A percentile compares a stretch with the other conserved stretches of the same genome.
Conservation (phyloP, 1,284 basidiomycete species). For the Rhodofomes roseus region DNA sequence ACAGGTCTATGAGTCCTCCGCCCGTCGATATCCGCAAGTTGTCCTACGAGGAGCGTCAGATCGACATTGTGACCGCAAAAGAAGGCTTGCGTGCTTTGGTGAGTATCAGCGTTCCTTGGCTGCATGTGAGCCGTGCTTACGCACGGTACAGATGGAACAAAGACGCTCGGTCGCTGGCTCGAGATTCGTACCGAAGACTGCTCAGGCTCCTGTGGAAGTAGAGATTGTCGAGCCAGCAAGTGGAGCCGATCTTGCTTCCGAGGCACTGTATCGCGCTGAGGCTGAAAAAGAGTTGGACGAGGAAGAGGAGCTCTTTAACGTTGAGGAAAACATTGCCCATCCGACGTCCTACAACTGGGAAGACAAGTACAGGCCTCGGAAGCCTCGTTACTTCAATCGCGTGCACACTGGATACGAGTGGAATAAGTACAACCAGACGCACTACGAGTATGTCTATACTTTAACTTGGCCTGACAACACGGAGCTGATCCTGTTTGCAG, state of each 20-base stretch:
- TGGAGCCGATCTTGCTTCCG: slow-evolving; percentile 77
- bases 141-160: slow-evolving; percentile 57
- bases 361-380: slow-evolving; percentile 98
- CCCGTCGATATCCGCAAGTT: slow-evolving; percentile 71
- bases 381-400: slow-evolving; percentile 98
- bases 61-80: slow-evolving; percentile 69
- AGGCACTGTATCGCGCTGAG: slow-evolving; percentile 82
- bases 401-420: slow-evolving; percentile 99
- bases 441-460: slow-evolving; percentile 84
- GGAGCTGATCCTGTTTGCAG: slow-evolving; percentile 35
- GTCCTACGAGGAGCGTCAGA: slow-evolving; percentile 71
- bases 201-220: slow-evolving; percentile 45
- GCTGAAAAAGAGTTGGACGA: slow-evolving; percentile 92
- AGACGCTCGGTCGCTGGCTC: slow-evolving; percentile 77
- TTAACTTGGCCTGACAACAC: neutral
- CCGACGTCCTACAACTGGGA: slow-evolving; percentile 94
- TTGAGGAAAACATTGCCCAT: slow-evolving; percentile 82
- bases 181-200: slow-evolving; percentile 78
- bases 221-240: slow-evolving; percentile 44
- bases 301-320: slow-evolving; percentile 91
- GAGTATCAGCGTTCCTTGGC: slow-evolving; percentile 26
- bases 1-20: slow-evolving; percentile 79
- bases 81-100: slow-evolving; percentile 71
- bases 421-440: slow-evolving; percentile 99
- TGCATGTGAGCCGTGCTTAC: neutral